Evolutionary conservation across 2,329 filamentous ascomycete genomes (phyloP).

Genomic region (Colletotrichum melonis): DNA sequence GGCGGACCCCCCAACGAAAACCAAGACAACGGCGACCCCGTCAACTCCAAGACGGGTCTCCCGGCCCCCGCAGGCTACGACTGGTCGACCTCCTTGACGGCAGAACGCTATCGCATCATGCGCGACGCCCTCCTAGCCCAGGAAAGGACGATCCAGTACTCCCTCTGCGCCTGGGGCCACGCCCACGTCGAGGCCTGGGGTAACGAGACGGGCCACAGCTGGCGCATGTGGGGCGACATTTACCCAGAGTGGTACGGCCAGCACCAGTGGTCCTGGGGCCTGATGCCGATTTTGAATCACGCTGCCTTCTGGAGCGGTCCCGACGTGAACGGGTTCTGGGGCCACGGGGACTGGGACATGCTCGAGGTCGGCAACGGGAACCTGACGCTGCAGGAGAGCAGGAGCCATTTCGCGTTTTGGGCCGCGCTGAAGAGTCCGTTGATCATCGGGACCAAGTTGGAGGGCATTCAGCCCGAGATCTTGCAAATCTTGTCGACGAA

Average conservation of each 20-base stretch:
- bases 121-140: slow-evolving; percentile 59
- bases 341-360: slow-evolving; percentile 63
- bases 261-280: slow-evolving; percentile 39
- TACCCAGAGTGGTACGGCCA: slow-evolving; percentile 47
- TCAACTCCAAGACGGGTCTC: slow-evolving; percentile 44
- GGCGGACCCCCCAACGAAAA: slow-evolving; percentile 45
- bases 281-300: slow-evolving; percentile 57
- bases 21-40: slow-evolving; percentile 38
- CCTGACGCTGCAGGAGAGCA: slow-evolving; percentile 56
- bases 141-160: slow-evolving; percentile 60
- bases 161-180: slow-evolving; percentile 65
- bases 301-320: slow-evolving; percentile 56
- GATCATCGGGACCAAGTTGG: slow-evolving; percentile 58
- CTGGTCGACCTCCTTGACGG: slow-evolving; percentile 59
- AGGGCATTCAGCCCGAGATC: slow-evolving; percentile 47
- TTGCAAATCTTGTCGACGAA: slow-evolving; percentile 56
- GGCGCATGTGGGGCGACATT: slow-evolving; percentile 58
- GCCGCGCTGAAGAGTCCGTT: slow-evolving; percentile 61
- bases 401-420: slow-evolving; percentile 64
- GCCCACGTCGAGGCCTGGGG: slow-evolving; percentile 63
- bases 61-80: slow-evolving; percentile 60
- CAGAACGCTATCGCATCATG: slow-evolving; percentile 61
- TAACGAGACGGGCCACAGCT: slow-evolving; percentile 58
- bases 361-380: slow-evolving; percentile 62
- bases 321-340: slow-evolving; percentile 56